Evolutionary conservation across 2,329 filamentous ascomycete genomes (phyloP), one percentile per base, ranked within the genome.

Genomic region (Aspergillus sp.): DNA sequence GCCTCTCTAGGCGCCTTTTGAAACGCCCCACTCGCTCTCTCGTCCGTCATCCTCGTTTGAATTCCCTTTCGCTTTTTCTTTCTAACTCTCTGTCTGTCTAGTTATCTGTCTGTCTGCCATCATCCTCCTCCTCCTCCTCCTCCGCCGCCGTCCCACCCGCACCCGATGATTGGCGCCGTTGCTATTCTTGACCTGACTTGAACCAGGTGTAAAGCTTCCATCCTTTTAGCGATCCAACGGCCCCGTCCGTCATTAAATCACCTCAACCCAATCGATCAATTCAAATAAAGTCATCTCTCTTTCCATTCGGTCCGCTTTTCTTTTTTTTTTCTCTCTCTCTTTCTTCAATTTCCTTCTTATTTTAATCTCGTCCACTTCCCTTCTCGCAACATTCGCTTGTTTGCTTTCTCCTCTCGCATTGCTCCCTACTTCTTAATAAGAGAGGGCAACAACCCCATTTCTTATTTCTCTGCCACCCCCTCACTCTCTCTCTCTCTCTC

Each of bases 1-100:
- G 45, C n/a, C 31, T 55, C 20, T 56, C 36, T 55, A 55, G 55
- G 62, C 62, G 64, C 64, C 60, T 61, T 66, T 65, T 63, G 64
- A 65, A 65, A 65, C 62, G 63, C 56, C 59, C 63, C 63, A 65
- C 53, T 26, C 24, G 14, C 18, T 47, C 20, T 42, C 39, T 42
- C 26, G 11, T 46, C 42, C 16, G 42, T 20, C 42, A 46, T 46
- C 42, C 16, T 47, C 22, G 22, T 47, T 24, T 47, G 36, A 14
- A 22, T 24, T 47, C 45, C 18, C 45, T 47, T 47, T 47, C 45
- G 7, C 42, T 46, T 22, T 46, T 18, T 20, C 42, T 22, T 20
- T 46, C 42, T 26, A 26, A 26, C 26, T 26, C 26, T 36, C 32
- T 36, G 10, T 36, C 32, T 12, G 11, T 12, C 32, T 36, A 24